A percentile compares a stretch with the other conserved stretches of the same genome.
Conservation (phyloP, 768 basidiomycete species). For the Pisolithus albus region DNA sequence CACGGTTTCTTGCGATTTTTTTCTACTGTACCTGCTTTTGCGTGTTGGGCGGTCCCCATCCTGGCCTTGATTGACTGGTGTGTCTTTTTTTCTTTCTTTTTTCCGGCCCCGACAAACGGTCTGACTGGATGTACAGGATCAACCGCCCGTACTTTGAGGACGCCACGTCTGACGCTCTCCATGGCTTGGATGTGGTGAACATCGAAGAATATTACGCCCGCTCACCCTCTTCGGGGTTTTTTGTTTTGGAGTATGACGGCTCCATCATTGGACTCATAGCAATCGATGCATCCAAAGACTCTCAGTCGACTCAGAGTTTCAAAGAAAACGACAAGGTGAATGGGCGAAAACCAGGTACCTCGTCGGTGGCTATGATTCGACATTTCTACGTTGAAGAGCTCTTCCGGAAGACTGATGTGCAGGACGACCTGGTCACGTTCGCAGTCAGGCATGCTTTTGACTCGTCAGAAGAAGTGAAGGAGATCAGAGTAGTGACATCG, state of each 20-base stretch:
- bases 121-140: constrained; percentile 39
- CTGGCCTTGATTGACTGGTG: constrained; percentile 70
- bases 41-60: constrained; percentile 52
- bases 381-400: constrained; percentile 69
- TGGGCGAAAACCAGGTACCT: constrained; percentile 26
- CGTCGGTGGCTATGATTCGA: constrained; percentile 57
- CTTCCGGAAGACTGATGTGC: constrained; percentile 50
- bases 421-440: constrained; percentile 59
- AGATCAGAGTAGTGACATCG: constrained; percentile 41
- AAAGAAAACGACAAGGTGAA: constrained; percentile 17
- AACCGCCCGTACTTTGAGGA: constrained; percentile 67
- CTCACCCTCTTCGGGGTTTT: constrained; percentile 60
- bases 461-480: constrained; percentile 33
- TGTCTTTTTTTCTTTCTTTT: constrained; percentile 7
- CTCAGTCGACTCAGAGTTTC: constrained; percentile 24
- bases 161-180: constrained; percentile 43
- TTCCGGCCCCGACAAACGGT: background rate
- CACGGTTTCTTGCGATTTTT: constrained; percentile 46
- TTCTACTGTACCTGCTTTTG: constrained; percentile 59
- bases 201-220: constrained; percentile 50
- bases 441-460: constrained; percentile 55
- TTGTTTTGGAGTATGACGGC: constrained; percentile 55
- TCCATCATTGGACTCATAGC: constrained; percentile 64
- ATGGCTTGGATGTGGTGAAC: constrained; percentile 48
- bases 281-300: constrained; percentile 52